Evolutionary conservation across 2,329 filamentous ascomycete genomes (phyloP).

Genomic region (Clonostachys chloroleuca): DNA sequence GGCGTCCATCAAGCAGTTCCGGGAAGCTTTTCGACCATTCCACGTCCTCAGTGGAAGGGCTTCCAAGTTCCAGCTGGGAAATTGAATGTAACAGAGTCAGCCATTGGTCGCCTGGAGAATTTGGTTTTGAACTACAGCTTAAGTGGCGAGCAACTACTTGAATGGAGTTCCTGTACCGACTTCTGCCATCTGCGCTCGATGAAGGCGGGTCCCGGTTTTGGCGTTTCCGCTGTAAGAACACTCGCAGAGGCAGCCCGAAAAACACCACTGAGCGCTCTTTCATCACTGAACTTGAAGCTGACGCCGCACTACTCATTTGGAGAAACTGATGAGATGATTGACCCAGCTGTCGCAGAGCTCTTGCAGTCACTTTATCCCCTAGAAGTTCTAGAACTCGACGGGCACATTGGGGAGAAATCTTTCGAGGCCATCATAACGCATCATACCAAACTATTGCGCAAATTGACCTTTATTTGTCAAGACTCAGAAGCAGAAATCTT

Average conservation of each 20-base stretch:
- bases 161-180: neutral
- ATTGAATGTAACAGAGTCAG: neutral
- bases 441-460: neutral
- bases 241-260: neutral
- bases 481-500: neutral
- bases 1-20: neutral
- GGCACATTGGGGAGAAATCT: neutral
- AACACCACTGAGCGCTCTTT: neutral
- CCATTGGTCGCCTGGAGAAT: neutral
- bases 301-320: neutral
- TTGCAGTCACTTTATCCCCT: neutral
- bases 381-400: neutral
- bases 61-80: too few relatives aligned
- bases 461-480: neutral
- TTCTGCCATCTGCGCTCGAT: neutral
- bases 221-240: neutral
- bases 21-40: too few relatives aligned
- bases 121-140: neutral
- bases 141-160: neutral
- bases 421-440: neutral
- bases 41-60: too few relatives aligned
- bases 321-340: neutral
- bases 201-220: neutral
- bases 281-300: neutral
- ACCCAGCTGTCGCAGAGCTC: neutral